phyloP scores from a whole-genome alignment of 129 eudicot species.

The Rutidosis leptorrhynchoides region DNA sequence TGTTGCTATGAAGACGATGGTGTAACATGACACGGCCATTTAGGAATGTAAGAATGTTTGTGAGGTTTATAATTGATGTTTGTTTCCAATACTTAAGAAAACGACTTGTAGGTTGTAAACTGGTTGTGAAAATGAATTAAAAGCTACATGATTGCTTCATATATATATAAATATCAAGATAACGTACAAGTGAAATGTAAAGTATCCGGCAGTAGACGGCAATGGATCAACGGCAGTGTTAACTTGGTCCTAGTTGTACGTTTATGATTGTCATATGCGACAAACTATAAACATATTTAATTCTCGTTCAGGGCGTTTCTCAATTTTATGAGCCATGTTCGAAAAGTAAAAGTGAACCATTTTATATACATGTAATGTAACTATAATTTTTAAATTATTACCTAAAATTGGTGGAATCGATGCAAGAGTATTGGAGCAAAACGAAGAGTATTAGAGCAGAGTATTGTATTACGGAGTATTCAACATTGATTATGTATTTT shows the following conservation, averaged over 20 bases:
- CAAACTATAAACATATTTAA: not conserved
- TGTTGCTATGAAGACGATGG: constrained; percentile 25
- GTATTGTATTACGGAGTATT: too few species aligned
- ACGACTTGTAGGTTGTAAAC: not conserved
- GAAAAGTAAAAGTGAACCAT: too few species aligned
- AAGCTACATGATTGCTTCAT: not conserved
- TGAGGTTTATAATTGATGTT: not conserved
- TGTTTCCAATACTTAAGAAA: not conserved
- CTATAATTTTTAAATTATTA: too few species aligned
- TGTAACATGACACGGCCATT: constrained; percentile 24
- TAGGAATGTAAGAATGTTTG: not conserved
- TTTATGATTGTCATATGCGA: constrained; percentile 1
- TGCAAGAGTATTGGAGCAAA: too few species aligned
- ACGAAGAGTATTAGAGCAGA: too few species aligned
- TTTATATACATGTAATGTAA: too few species aligned
- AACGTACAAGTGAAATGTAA: constrained; percentile 10
- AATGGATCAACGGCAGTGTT: constrained; percentile 4
- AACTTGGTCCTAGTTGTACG: constrained; percentile 24
- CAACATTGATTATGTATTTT: too few species aligned
- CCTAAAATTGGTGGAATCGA: too few species aligned
- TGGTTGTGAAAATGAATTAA: constrained; percentile 15
- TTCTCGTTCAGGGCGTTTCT: too few species aligned
- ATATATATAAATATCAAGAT: constrained; percentile 15
- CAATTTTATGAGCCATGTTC: too few species aligned
- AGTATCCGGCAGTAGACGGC: constrained; percentile 35